phyloP scores from a whole-genome alignment of 1,139 yeast species.

The Pichia sp. region DNA sequence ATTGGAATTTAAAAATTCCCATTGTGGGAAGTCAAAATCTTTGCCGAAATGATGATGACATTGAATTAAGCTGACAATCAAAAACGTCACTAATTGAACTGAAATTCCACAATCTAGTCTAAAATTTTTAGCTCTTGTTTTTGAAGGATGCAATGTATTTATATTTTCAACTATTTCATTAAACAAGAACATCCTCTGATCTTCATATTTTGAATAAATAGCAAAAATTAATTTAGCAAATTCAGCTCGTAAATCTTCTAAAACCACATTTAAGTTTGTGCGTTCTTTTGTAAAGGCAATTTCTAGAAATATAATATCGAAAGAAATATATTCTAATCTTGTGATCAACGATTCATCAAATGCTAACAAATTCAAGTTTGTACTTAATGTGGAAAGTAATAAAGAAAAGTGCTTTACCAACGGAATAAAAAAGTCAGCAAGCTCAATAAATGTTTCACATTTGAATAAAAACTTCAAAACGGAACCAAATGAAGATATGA shows the following conservation, averaged over 20 bases:
- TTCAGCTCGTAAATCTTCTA: constrained; percentile 33
- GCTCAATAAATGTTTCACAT: constrained; percentile 3
- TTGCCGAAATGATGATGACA: constrained; percentile 31
- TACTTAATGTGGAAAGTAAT: constrained; percentile 11
- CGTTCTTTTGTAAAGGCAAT: constrained; percentile 17
- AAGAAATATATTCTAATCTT: constrained; percentile 44
- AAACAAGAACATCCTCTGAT: constrained; percentile 54
- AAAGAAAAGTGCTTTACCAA: constrained; percentile 1
- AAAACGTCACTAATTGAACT: constrained; percentile 44
- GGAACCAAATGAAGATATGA: constrained; percentile 36
- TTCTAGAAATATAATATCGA: constrained; percentile 33
- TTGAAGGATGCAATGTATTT: constrained; percentile 44
- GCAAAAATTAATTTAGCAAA: constrained; percentile 37
- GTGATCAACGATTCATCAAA: constrained; percentile 45
- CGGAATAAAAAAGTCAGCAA: constrained; percentile 10
- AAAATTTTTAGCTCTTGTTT: constrained; percentile 37
- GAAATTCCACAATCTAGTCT: constrained; percentile 40
- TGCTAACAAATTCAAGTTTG: constrained; percentile 17
- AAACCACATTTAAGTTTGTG: constrained; percentile 24
- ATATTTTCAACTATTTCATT: constrained; percentile 53
- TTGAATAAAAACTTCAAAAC: constrained; percentile 25
- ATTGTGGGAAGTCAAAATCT: constrained; percentile 22
- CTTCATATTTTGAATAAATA: constrained; percentile 41
- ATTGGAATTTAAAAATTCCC: constrained; percentile 16
- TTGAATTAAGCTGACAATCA: constrained; percentile 44